Conservation (phyloP, 768 basidiomycete species). For the Phanerodontia chrysosporium region DNA sequence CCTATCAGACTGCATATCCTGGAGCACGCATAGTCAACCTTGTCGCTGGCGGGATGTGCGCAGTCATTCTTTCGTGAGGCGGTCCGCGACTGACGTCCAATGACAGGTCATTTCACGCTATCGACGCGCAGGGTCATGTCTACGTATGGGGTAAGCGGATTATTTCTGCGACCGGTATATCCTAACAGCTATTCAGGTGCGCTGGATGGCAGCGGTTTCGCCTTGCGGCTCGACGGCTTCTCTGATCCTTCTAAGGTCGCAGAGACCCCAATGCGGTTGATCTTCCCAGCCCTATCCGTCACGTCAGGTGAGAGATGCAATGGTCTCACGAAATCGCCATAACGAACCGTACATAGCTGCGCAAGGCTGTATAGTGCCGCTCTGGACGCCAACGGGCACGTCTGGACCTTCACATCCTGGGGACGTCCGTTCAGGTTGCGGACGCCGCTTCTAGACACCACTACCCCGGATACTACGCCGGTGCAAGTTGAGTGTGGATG, state of each 20-base stretch:
- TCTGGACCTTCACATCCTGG: conserved; percentile 79
- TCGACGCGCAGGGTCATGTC: conserved; percentile 70
- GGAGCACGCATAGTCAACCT: conserved; percentile 64
- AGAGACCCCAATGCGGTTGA: conserved; percentile 50
- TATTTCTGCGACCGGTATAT: conserved; percentile 5
- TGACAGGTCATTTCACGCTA: conserved; percentile 86
- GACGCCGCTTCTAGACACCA: conserved; percentile 34
- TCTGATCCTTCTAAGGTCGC: conserved; percentile 49
- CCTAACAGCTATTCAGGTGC: conserved; percentile 42
- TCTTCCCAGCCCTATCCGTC: conserved; percentile 55
- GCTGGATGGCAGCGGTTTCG: conserved; percentile 42
- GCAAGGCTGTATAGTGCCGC: conserved; percentile 71
- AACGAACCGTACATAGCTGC: conserved; percentile 45
- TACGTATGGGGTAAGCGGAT: conserved; percentile 71
- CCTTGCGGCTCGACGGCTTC: conserved; percentile 50
- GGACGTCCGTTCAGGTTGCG: conserved; percentile 68
- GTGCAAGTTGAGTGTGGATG: conserved; percentile 78
- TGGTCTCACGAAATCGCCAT: background rate
- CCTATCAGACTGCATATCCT: conserved; percentile 59
- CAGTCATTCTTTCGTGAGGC: background rate
- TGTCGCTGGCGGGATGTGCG: conserved; percentile 80
- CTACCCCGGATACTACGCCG: conserved; percentile 44
- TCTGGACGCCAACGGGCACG: conserved; percentile 50
- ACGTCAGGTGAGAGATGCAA: conserved; percentile 50
- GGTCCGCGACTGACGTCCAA: background rate